Conservation (phyloP, 805 yeast species). For the Yamadazyma ubonensis region DNA sequence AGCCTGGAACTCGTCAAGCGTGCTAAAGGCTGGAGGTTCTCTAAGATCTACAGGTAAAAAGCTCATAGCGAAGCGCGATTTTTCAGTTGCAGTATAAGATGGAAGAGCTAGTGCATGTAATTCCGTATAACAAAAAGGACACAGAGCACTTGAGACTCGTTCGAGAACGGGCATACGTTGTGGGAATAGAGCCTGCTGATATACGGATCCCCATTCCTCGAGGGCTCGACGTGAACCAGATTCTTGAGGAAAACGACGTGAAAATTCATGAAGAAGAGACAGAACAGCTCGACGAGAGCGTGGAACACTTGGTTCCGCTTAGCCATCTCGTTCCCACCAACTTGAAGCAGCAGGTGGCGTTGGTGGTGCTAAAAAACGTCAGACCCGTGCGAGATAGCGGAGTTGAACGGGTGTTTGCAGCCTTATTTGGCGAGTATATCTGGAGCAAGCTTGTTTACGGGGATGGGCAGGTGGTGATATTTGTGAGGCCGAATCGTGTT, state of each 20-base stretch:
- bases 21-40: not conserved
- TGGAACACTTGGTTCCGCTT: conserved; percentile 23
- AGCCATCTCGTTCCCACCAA: conserved; percentile 30
- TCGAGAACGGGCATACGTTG: too few relatives aligned
- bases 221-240: conserved; percentile 16
- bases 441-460: conserved; percentile 28
- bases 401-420: conserved; percentile 33
- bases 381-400: conserved; percentile 27
- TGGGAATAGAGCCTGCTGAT: conserved; percentile 8
- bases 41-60: conserved; percentile 4
- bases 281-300: conserved; percentile 12
- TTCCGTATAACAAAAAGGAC: conserved; percentile 10
- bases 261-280: conserved; percentile 15
- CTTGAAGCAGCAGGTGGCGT: conserved; percentile 34
- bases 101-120: conserved; percentile 7
- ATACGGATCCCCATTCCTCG: conserved; percentile 19
- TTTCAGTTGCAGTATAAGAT: too few relatives aligned
- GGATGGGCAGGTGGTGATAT: not conserved
- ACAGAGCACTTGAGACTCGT: too few relatives aligned
- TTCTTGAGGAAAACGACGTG: conserved; percentile 14
- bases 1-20: conserved; percentile 12
- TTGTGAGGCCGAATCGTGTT: conserved; percentile 2
- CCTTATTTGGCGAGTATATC: conserved; percentile 20
- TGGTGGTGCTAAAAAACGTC: conserved; percentile 33
- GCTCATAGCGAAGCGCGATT: conserved; percentile 9